Base-by-base conservation (phyloP, 2,329 filamentous ascomycete genomes). In the Fusarium brachygibbosum region DNA sequence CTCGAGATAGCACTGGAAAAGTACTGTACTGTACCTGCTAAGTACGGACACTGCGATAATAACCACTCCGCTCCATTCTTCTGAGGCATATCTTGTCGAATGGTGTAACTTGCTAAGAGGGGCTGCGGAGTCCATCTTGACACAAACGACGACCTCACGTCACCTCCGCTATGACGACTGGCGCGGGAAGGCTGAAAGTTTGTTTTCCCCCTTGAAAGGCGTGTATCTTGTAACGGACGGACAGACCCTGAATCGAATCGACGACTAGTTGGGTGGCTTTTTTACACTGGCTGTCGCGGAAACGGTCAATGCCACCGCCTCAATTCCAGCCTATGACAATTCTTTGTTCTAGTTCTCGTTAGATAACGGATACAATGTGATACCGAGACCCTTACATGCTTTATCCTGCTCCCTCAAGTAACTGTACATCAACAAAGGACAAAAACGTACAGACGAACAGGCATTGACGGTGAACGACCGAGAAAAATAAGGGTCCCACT, bases 391-490 rank as follows among this genome's bases (percentile, higher is more conserved):
- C 32, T 50, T 19, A 50, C 48, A 50, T 28, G 48, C 48, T 29
- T 37, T 16, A 38, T 50, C 48, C 48, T 38, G 34, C n/a, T 32
- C 38, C 46, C 21, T 28, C 32, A 28, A 25, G 25, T 50, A 50
- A 50, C 34, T 38, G 23, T 50, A 50, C 34, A 32, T 50, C 12
- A 50, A 38, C 14, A 28, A 19, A 38, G 9, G 29, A 7, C 13
- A 17, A 42, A 38, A 19, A 50, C 48, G 23, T 29, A 19, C 46
- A 3, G 3, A 8, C 6, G 25, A 25, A 38, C 48, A 34, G 32
- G 55, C 62, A 65, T 65, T 70, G 66, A 70, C 67, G 67, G 62
- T 67, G 38, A 70, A 62, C 64, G 62, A 17, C 66, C 67, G 62
- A 69, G 28, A 49, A 50, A 28, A 50, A 21, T 16, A 28, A 34